phyloP scores from a whole-genome alignment of 768 basidiomycete genomes.

The Clavaria fumosa region DNA sequence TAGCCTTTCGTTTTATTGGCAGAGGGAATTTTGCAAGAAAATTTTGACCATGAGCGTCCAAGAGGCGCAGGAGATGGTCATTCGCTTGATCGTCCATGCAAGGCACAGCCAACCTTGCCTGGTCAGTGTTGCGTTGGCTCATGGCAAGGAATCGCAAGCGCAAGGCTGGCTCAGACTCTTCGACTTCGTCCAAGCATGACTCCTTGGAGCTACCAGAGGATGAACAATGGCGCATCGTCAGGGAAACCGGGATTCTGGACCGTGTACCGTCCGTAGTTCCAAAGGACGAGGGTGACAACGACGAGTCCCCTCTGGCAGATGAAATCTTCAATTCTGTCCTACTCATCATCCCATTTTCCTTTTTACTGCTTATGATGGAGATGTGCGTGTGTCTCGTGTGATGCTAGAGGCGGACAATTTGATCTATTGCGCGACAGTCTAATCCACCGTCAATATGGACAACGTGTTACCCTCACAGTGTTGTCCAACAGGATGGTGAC shows the following conservation, averaged over 20 bases:
- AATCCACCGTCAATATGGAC: constrained; percentile 65
- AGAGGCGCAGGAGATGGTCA: constrained; percentile 25
- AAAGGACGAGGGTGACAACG: constrained; percentile 28
- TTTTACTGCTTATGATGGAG: constrained; percentile 67
- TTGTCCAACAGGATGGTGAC: constrained; percentile 43
- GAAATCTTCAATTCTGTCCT: constrained; percentile 56
- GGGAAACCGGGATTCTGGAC: constrained; percentile 44
- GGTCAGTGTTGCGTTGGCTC: not conserved
- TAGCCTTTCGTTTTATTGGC: no score
- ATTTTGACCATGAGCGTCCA: constrained; percentile 31
- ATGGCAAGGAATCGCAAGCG: constrained; percentile 16
- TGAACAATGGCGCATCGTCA: constrained; percentile 66
- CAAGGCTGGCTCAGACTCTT: constrained; percentile 8
- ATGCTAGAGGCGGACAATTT: constrained; percentile 2
- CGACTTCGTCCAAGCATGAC: constrained; percentile 8
- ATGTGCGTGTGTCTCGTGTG: constrained; percentile 36
- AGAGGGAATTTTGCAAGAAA: constrained; percentile 29
- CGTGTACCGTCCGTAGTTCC: constrained; percentile 5
- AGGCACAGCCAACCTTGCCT: not conserved
- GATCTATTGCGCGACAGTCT: constrained; percentile 35
- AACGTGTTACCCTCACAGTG: constrained; percentile 31
- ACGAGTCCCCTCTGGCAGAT: constrained; percentile 32
- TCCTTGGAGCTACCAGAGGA: constrained; percentile 47
- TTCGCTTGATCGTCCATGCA: constrained; percentile 14
- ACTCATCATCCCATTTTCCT: constrained; percentile 59